Conservation (phyloP, 306 rosid species). For the Fragaria iinumae region DNA sequence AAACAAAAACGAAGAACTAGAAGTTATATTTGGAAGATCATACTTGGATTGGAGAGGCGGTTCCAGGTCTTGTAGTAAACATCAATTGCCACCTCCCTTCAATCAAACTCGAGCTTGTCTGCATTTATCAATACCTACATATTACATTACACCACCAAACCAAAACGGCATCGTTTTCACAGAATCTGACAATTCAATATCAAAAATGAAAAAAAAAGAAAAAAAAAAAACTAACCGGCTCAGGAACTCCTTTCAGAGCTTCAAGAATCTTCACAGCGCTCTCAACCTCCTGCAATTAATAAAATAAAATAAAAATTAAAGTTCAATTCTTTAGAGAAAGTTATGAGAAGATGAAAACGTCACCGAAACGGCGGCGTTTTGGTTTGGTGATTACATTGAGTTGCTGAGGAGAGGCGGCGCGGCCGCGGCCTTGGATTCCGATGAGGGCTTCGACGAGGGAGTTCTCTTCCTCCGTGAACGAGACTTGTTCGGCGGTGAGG, state of each 20-base stretch:
- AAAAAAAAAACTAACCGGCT: constrained; percentile 53
- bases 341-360: neutral
- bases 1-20: neutral
- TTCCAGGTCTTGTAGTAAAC: constrained; percentile 91
- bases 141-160: neutral
- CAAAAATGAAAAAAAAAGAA: neutral
- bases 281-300: constrained; percentile 53
- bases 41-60: constrained; percentile 94
- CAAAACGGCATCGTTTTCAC: neutral
- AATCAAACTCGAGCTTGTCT: constrained; percentile 72
- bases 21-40: neutral
- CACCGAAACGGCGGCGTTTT: neutral
- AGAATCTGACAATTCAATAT: neutral
- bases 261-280: constrained; percentile 68
- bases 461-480: constrained; percentile 55
- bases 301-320: neutral
- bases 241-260: constrained; percentile 59
- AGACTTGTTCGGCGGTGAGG: constrained; percentile 31
- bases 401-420: constrained; percentile 77
- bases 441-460: constrained; percentile 73
- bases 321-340: neutral
- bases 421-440: constrained; percentile 94
- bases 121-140: constrained; percentile 16
- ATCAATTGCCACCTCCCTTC: constrained; percentile 94
- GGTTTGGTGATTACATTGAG: constrained; percentile 39